Base-by-base conservation (phyloP, 1,139 yeast species). In the Dujonia santamariae region DNA sequence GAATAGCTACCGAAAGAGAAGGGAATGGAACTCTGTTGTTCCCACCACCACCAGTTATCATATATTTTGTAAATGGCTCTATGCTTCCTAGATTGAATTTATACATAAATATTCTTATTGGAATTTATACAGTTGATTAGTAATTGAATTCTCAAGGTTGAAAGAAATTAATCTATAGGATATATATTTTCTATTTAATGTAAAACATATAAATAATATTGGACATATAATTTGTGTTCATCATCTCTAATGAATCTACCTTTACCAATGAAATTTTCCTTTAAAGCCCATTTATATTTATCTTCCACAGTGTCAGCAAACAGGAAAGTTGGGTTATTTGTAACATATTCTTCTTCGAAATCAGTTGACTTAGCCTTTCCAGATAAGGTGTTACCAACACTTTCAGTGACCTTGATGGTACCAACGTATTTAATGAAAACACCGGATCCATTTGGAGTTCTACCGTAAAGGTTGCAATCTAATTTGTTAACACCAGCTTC, bases 161-260 rank as follows among this genome's bases (percentile, higher is more conserved):
- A n/a, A n/a, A n/a, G n/a, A n/a, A n/a, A n/a, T n/a, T n/a, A n/a
- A n/a, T n/a, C n/a, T n/a, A n/a, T n/a, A n/a, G n/a, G n/a, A n/a
- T n/a, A n/a, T n/a, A n/a, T n/a, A n/a, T n/a, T n/a, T n/a, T n/a
- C n/a, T 26, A 16, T 19, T 41, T 30, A 35, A 15, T 35, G 46
- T 22, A 61, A 38, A 15, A 59, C 61, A 46, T 71, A 72, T 38
- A 73, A 54, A 42, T 59, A 62, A 57, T 76, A 77, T 53, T 77
- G 81, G 28, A 76, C 80, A 42, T 56, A 61, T 35, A 72, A 48
- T 1, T 27, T 44, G n/a, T 70, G 75, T 7, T 57, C 46, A 1
- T 50, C 55, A 39, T 65, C 72, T 50, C 78, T 66, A 26, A 69
- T 50, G 44, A 76, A 75, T 42, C 80, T 63, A 26, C 83, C 82